phyloP scores from a whole-genome alignment of 2,329 filamentous ascomycete species.

The Neoascochyta sp. region DNA sequence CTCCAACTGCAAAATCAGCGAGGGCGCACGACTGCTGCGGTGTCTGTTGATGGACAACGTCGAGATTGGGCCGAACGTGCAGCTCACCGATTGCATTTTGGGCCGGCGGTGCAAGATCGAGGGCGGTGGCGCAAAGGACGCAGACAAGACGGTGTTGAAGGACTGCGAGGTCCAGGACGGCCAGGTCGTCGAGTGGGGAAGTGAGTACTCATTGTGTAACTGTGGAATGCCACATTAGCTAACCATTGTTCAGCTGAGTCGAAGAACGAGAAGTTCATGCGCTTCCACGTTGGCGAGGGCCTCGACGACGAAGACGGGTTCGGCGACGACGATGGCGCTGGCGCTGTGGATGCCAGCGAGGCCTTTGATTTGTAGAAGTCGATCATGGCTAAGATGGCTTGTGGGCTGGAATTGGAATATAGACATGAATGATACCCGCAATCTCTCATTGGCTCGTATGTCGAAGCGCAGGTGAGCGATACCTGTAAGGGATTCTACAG shows the following conservation, averaged over 20 bases:
- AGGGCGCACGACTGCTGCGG: slow-evolving; percentile 79
- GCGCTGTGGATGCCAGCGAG: not conserved
- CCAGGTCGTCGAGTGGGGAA: slow-evolving; percentile 79
- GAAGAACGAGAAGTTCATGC: slow-evolving; percentile 62
- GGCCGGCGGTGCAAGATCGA: slow-evolving; percentile 78
- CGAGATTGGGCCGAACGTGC: slow-evolving; percentile 76
- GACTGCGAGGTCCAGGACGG: slow-evolving; percentile 89
- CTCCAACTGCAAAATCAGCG: slow-evolving; percentile 78
- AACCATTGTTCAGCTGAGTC: slow-evolving; percentile 43
- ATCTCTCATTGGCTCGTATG: slow-evolving; percentile 1
- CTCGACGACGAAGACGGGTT: slow-evolving; percentile 33
- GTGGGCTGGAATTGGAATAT: not conserved
- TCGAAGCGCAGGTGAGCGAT: not conserved
- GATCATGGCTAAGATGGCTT: no score
- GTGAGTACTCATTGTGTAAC: slow-evolving; percentile 19
- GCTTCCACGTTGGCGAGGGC: slow-evolving; percentile 42
- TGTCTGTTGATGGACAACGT: slow-evolving; percentile 93
- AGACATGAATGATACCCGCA: slow-evolving; percentile 2
- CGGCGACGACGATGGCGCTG: slow-evolving; percentile 11
- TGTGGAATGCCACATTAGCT: slow-evolving; percentile 1
- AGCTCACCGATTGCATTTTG: slow-evolving; percentile 81
- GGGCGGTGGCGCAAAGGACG: slow-evolving; percentile 58
- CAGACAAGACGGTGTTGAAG: slow-evolving; percentile 57
- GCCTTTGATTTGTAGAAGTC: slow-evolving; percentile 1
- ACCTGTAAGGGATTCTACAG: no score